Evolutionary conservation across 805 yeast genomes (phyloP), one percentile per base, ranked within the genome.

Genomic region (Jamesozyma hellenica): DNA sequence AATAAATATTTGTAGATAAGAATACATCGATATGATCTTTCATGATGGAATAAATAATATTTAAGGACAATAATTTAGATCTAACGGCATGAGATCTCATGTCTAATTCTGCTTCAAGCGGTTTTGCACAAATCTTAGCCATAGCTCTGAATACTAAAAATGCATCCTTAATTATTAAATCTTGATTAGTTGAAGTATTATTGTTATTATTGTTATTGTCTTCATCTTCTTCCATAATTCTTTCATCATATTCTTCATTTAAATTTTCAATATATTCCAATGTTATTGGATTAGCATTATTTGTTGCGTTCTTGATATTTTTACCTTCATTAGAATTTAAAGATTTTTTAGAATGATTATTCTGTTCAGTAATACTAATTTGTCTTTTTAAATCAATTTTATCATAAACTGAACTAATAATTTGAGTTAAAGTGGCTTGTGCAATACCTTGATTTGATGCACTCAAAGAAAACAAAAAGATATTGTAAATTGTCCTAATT

Each of bases 81-180:
- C 98, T 76, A 48, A 92, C 86, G 2, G 90, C 82, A 55, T 90
- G 96, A 2, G 95, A 82, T 59, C 90, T 75, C 86, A 81, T 79
- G 59, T 83, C 94, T 45, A 86, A 63, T 28, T 79, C 82, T 31
- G 77, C 71, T 43, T 88, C 96, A 42, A 90, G 65, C 21, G 79
- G 72, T 60, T 92, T 92, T 35, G 84, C 82, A 3, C 96, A 83
- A 14, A 92, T 72, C 55, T 86, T 87, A 59, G 96, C 84, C 92
- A 92, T 82, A 1, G 96, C 90, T 56, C 99, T 75, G 62, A 92
- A 87, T 3, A 92, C 74, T 43, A 92, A 68, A 54, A 88, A 90
- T 0, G 97, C 96, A 59, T 92, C 99, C 52, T 86, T 88, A 15
- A 85, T 78, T 1, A 71, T 75, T 27, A 79, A 60, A 42, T 84